Base-by-base conservation (phyloP, 2,329 filamentous ascomycete species). In the Aspergillus candidus region DNA sequence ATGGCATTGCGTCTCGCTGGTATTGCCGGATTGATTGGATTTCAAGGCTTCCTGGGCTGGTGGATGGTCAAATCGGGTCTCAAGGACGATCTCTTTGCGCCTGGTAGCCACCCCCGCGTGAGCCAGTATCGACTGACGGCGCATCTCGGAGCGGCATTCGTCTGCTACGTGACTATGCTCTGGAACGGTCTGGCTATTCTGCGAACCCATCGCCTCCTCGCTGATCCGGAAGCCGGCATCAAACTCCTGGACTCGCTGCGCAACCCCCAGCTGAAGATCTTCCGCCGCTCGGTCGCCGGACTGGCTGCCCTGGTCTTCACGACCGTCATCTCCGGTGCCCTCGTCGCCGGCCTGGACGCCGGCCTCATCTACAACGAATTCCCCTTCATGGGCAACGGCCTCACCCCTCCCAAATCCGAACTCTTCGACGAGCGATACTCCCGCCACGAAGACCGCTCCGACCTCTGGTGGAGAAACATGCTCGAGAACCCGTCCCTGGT, bases 361-460 rank as follows among this genome's bases (percentile, higher is more conserved):
- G 93, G 93, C 7, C 76, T 98, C 44, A 97, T 98, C 69, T 98
- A 98, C 75, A 98, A 98, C 66, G 89, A 98, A 68, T 97, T 98
- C 66, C 93, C 93, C 6, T 87, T 79, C 69, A 98, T 98, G 93
- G 93, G 93, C 7, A 69, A 80, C 3, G 88, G 89, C 10, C 72
- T 94, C 15, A 77, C 88, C 0, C 91, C 91, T 1, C 91, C 91
- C 1, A 80, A 77, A 60, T 76, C 80, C 8, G 91, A 97, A 71
- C 81, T 97, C 29, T 89, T 88, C 67, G 84, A 91, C 60, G 74
- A 79, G 32, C 94, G 88, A 72, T 96, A 96, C 77, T 84, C 82
- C 46, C 85, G 89, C 58, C 79, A 78, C 46, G 75, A 83, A 33
- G 88, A 95, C 63, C 74, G 78, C 34, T 83, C 82, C 11, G 94